A percentile compares a stretch with the other conserved stretches of the same genome.
Conservation (phyloP, 805 yeast genomes). For the Kodamaea nitidulidarum region DNA sequence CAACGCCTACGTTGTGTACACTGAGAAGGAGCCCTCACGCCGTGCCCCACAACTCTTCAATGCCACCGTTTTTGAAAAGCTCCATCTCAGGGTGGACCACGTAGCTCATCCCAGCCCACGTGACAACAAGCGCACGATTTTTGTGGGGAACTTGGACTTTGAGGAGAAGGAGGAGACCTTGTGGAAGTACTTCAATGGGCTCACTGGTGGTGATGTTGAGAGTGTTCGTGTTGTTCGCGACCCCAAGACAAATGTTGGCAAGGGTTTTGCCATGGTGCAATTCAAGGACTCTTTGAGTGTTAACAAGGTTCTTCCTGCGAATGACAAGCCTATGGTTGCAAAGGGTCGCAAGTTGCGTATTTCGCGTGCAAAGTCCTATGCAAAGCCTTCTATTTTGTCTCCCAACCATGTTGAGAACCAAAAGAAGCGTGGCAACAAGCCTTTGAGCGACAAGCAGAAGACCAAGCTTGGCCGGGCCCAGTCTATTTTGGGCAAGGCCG, state of each 20-base stretch:
- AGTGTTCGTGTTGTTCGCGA: constrained; percentile 90
- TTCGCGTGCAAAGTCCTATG: constrained; percentile 46
- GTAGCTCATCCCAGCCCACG: constrained; percentile 88
- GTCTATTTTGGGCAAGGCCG: constrained; percentile 73
- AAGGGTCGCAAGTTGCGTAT: constrained; percentile 68
- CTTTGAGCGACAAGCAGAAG: constrained; percentile 61
- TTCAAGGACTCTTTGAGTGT: constrained; percentile 71
- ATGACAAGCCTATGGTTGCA: constrained; percentile 55
- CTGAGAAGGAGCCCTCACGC: constrained; percentile 45
- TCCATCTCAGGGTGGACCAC: constrained; percentile 87
- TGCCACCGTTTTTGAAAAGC: constrained; percentile 61
- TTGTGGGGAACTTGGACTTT: constrained; percentile 91
- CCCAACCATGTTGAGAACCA: constrained; percentile 40
- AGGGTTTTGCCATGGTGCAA: constrained; percentile 96
- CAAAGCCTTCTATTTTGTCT: constrained; percentile 41
- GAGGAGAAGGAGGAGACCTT: constrained; percentile 87
- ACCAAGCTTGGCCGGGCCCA: constrained; percentile 79
- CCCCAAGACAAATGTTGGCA: constrained; percentile 89
- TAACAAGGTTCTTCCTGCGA: constrained; percentile 71
- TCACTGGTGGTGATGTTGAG: constrained; percentile 56
- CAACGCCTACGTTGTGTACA: constrained; percentile 85
- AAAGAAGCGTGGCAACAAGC: constrained; percentile 21
- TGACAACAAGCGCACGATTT: constrained; percentile 78
- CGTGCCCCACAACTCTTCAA: constrained; percentile 52
- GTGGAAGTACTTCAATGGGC: constrained; percentile 70